Evolutionary conservation across 1,284 basidiomycete genomes (phyloP).

Genomic region (Mrakiaceae sp.): DNA sequence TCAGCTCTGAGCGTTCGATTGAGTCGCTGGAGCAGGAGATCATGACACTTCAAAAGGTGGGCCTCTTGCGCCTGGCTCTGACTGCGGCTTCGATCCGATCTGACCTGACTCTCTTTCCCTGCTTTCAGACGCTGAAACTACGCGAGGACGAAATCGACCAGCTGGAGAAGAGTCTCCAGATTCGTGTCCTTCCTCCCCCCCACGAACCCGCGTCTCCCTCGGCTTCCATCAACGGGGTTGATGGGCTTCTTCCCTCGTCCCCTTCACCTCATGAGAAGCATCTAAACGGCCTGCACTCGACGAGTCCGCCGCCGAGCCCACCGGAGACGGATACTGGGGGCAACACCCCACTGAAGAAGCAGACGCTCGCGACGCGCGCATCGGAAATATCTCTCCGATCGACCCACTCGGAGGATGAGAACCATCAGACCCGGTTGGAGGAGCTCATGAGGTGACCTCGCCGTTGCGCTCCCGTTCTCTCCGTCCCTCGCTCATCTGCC

Average conservation of each 20-base stretch:
- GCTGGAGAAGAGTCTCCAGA: conserved; percentile 45
- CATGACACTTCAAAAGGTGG: conserved; percentile 68
- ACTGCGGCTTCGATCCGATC: not conserved
- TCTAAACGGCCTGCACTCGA: too few species aligned
- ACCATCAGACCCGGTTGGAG: conserved; percentile 59
- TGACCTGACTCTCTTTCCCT: conserved; percentile 4
- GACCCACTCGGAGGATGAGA: conserved; percentile 34
- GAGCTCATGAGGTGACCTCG: conserved; percentile 68
- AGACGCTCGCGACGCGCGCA: too few species aligned
- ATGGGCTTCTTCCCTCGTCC: not conserved
- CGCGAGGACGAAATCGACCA: conserved; percentile 72
- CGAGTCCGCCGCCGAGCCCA: too few species aligned
- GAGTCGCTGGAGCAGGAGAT: conserved; percentile 82
- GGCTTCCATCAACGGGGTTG: conserved; percentile 10
- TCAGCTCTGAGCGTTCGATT: conserved; percentile 46
- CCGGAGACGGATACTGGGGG: too few species aligned
- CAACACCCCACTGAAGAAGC: too few species aligned
- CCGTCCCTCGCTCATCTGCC: not conserved
- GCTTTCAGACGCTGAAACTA: conserved; percentile 52
- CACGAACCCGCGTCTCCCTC: not conserved
- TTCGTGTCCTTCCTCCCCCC: not conserved
- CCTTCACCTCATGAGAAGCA: too few species aligned
- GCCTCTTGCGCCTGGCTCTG: not conserved
- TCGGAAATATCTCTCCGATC: not conserved
- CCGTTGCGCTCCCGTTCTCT: too few species aligned